These are phyloP conservation scores for Castanea crenata DNA, from an alignment of 306 rosid species.

Conservation along the genomic window DNA sequence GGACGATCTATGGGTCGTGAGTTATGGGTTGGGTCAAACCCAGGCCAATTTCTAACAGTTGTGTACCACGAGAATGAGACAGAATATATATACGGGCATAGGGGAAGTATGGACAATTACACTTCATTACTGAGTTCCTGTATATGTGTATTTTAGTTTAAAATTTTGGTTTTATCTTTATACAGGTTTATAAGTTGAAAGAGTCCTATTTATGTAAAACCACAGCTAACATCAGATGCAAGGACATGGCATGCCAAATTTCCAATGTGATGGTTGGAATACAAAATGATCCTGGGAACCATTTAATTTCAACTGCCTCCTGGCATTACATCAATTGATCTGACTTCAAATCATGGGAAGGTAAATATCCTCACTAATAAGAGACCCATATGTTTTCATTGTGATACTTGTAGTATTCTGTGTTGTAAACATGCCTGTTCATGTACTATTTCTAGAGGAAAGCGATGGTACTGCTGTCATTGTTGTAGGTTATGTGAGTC, in stretches of 20 bases:
- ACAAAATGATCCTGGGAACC: slow-evolving; percentile 80
- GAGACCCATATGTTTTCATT: slow-evolving; percentile 34
- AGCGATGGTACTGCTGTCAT: neutral
- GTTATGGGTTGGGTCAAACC: no score
- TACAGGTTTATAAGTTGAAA: slow-evolving; percentile 84
- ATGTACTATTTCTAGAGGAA: neutral
- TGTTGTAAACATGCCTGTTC: slow-evolving; percentile 3
- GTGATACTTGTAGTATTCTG: neutral
- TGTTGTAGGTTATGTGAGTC: neutral
- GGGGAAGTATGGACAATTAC: slow-evolving; percentile 2
- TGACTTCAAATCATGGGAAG: slow-evolving; percentile 76
- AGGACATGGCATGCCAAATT: slow-evolving; percentile 68
- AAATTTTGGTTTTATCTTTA: slow-evolving; percentile 1
- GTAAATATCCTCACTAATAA: slow-evolving; percentile 72
- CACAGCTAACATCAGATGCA: slow-evolving; percentile 75
- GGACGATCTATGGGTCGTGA: no score
- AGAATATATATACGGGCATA: neutral
- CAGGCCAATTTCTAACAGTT: neutral
- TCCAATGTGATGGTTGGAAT: slow-evolving; percentile 63
- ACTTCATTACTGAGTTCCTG: slow-evolving; percentile 1
- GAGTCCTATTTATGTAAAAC: slow-evolving; percentile 85
- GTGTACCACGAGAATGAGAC: neutral
- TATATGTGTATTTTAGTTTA: neutral
- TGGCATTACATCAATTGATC: slow-evolving; percentile 69
- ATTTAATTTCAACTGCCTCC: slow-evolving; percentile 80